Evolutionary conservation across 2,329 filamentous ascomycete species (phyloP).

Genomic region (Penicillium sp.): DNA sequence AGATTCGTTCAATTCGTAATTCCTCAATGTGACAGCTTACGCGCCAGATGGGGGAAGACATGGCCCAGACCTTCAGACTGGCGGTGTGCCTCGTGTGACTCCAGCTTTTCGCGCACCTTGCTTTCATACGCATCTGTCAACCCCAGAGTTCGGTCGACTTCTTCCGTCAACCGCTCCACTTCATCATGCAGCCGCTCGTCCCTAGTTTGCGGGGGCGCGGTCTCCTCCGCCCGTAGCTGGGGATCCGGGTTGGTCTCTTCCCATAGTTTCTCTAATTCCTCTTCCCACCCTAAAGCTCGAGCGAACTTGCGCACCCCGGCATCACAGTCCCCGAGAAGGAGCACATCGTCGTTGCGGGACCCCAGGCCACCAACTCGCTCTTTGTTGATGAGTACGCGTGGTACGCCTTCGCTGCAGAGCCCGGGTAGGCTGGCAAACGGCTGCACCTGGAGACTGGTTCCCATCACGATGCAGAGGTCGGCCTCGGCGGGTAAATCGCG

Average conservation of each 20-base stretch:
- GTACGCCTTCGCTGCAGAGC: conserved; percentile 61
- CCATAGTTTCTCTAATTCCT: conserved; percentile 81
- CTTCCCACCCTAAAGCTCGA: conserved; percentile 76
- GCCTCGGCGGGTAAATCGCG: conserved; percentile 59
- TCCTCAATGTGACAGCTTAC: conserved; percentile 12
- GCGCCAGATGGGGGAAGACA: conserved; percentile 40
- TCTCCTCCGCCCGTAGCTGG: conserved; percentile 50
- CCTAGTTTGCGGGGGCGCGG: conserved; percentile 44
- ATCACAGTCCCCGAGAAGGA: conserved; percentile 82
- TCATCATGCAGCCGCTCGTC: conserved; percentile 61
- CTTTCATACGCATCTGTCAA: conserved; percentile 50
- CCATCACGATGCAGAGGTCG: conserved; percentile 81
- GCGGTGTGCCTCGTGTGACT: conserved; percentile 14
- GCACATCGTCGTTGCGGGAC: conserved; percentile 76
- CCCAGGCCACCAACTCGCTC: conserved; percentile 81
- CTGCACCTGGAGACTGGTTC: conserved; percentile 83
- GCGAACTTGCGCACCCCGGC: conserved; percentile 76
- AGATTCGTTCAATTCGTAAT: conserved; percentile 9
- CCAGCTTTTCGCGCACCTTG: conserved; percentile 37
- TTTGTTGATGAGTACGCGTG: conserved; percentile 83
- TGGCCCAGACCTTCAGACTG: conserved; percentile 30
- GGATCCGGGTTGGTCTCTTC: conserved; percentile 64
- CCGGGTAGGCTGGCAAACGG: conserved; percentile 83
- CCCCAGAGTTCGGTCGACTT: conserved; percentile 58
- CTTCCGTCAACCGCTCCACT: conserved; percentile 58